phyloP scores from a whole-genome alignment of 371 early-diverging fungal species.

The Apophysomyces variabilis region DNA sequence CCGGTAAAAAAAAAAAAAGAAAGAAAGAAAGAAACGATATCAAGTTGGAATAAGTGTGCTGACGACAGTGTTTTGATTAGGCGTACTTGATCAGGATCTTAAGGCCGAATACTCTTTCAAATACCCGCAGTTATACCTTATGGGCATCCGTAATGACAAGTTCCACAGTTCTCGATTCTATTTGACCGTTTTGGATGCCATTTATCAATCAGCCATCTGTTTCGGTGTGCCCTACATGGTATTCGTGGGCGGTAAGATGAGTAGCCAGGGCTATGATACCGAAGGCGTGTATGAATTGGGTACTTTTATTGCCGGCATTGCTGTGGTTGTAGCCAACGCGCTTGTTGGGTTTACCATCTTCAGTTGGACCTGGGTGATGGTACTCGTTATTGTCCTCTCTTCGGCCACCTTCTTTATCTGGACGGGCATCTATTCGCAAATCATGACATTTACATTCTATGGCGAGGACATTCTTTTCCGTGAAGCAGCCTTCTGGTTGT shows the following conservation, averaged over 20 bases:
- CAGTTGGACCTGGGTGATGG: slow-evolving; percentile 83
- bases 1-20: slow-evolving; percentile 32
- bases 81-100: slow-evolving; percentile 93
- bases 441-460: slow-evolving; percentile 45
- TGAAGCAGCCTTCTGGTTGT: slow-evolving; percentile 62
- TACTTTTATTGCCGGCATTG: slow-evolving; percentile 78
- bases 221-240: slow-evolving; percentile 73
- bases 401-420: slow-evolving; percentile 57
- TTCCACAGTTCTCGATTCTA: slow-evolving; percentile 85
- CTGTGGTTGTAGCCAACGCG: slow-evolving; percentile 83
- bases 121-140: slow-evolving; percentile 85
- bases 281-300: slow-evolving; percentile 77
- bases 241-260: slow-evolving; percentile 53
- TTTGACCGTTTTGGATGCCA: slow-evolving; percentile 82
- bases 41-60: no score
- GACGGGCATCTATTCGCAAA: slow-evolving; percentile 53
- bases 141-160: slow-evolving; percentile 85
- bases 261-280: slow-evolving; percentile 61
- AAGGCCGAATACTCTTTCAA: slow-evolving; percentile 74
- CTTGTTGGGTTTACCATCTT: slow-evolving; percentile 81
- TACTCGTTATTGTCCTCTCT: slow-evolving; percentile 62
- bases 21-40: not conserved
- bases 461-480: slow-evolving; percentile 59
- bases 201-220: slow-evolving; percentile 89
- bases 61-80: not conserved